These are phyloP conservation scores for Cajanus cajan DNA, from an alignment of 306 rosid species.

Conservation along the genomic window DNA sequence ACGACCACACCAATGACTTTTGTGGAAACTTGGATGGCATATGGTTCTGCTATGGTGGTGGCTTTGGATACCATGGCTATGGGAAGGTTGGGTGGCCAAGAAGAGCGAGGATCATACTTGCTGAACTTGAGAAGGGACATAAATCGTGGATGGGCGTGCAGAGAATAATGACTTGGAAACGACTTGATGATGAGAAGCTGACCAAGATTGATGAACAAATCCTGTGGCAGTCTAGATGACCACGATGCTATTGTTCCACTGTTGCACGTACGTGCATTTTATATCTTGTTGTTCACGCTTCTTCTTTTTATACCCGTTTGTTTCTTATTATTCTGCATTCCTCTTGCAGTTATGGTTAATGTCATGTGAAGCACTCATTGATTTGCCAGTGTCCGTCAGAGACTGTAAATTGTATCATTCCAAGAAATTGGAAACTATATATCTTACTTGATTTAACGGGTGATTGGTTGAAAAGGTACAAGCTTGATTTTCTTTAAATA, in stretches of 20 bases:
- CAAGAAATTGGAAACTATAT: neutral
- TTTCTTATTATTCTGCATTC: neutral
- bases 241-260: neutral
- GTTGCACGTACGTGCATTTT: neutral
- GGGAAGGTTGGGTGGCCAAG: slow-evolving; percentile 83
- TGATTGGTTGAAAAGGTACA: neutral
- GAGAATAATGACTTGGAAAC: slow-evolving; percentile 86
- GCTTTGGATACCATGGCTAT: slow-evolving; percentile 89
- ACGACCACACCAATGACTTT: slow-evolving; percentile 85
- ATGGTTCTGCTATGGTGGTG: slow-evolving; percentile 98
- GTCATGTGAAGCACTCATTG: neutral
- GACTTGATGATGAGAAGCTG: slow-evolving; percentile 70
- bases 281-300: neutral
- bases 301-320: neutral
- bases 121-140: slow-evolving; percentile 65
- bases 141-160: slow-evolving; percentile 59
- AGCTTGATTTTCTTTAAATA: neutral
- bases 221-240: slow-evolving; percentile 31
- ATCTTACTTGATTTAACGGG: neutral
- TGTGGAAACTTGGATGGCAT: slow-evolving; percentile 79
- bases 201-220: slow-evolving; percentile 80
- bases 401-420: slow-evolving; percentile 2
- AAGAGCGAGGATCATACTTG: slow-evolving; percentile 73
- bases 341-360: neutral
- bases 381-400: neutral